Conservation (phyloP, 768 basidiomycete species). For the Boletus eberwhitei region DNA sequence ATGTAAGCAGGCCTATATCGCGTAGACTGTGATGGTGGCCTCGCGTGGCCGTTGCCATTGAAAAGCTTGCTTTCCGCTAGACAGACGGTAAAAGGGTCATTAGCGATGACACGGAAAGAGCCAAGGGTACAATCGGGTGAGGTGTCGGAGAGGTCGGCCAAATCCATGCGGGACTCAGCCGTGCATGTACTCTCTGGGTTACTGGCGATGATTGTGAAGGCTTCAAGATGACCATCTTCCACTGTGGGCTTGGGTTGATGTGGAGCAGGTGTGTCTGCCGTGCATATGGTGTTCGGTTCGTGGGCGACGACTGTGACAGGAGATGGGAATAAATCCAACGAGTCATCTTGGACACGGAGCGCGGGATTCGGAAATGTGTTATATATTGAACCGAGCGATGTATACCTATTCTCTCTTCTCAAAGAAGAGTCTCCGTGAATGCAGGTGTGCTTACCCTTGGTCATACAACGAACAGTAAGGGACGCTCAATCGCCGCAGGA, state of each 20-base stretch:
- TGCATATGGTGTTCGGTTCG: conserved; percentile 17
- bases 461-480: conserved; percentile 92
- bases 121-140: not conserved
- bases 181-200: conserved; percentile 17
- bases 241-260: not conserved
- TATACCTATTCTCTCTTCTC: conserved; percentile 60
- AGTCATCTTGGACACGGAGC: conserved; percentile 38
- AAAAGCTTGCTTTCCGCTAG: conserved; percentile 8
- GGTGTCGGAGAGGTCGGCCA: not conserved
- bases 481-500: conserved; percentile 68
- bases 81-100: conserved; percentile 21
- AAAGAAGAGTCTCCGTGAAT: not conserved
- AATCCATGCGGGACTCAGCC: conserved; percentile 9
- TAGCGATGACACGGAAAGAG: conserved; percentile 18
- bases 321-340: conserved; percentile 14
- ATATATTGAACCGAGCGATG: conserved; percentile 91
- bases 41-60: not conserved
- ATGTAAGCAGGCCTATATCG: conserved; percentile 80
- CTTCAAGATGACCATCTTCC: not conserved
- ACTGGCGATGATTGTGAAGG: conserved; percentile 18
- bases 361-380: conserved; percentile 95
- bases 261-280: conserved; percentile 7
- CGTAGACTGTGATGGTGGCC: conserved; percentile 9
- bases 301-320: conserved; percentile 22
- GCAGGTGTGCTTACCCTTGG: conserved; percentile 59